Evolutionary conservation across 192 early-diverging fungal genomes (phyloP).

Genomic region (Funneliformis geosporum): DNA sequence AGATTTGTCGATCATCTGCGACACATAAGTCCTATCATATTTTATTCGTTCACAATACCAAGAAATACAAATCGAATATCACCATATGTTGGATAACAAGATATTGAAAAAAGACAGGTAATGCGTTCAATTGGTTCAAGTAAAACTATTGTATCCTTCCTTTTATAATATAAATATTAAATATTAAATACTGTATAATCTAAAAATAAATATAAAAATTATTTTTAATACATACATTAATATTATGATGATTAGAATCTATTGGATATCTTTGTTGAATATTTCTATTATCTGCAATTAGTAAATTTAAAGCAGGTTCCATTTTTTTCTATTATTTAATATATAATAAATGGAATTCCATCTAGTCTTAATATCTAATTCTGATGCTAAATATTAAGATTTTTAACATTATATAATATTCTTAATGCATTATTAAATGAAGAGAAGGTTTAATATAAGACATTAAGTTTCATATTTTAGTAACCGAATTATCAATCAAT

Average conservation of each 20-base stretch:
- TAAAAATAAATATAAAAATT: neutral
- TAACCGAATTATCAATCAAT: neutral
- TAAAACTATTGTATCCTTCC: constrained; percentile 11
- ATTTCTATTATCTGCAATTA: neutral
- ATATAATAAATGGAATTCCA: too few relatives aligned
- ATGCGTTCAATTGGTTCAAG: neutral
- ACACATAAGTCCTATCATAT: too few relatives aligned
- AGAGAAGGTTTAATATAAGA: neutral
- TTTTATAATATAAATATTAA: neutral
- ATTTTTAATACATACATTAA: neutral
- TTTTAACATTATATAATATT: neutral
- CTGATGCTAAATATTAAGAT: neutral
- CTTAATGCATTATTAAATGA: neutral
- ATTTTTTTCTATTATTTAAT: neutral
- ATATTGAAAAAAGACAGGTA: neutral
- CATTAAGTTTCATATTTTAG: constrained; percentile 13
- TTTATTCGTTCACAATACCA: too few relatives aligned
- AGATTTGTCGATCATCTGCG: too few relatives aligned
- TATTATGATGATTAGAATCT: neutral
- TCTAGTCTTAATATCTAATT: neutral
- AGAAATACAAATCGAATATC: constrained; percentile 3
- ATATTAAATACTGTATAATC: neutral
- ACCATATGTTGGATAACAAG: constrained; percentile 11
- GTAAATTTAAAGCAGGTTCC: neutral
- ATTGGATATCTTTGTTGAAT: neutral